phyloP scores from a whole-genome alignment of 495 filamentous ascomycete genomes.

The Trichoderma asperelloides region DNA sequence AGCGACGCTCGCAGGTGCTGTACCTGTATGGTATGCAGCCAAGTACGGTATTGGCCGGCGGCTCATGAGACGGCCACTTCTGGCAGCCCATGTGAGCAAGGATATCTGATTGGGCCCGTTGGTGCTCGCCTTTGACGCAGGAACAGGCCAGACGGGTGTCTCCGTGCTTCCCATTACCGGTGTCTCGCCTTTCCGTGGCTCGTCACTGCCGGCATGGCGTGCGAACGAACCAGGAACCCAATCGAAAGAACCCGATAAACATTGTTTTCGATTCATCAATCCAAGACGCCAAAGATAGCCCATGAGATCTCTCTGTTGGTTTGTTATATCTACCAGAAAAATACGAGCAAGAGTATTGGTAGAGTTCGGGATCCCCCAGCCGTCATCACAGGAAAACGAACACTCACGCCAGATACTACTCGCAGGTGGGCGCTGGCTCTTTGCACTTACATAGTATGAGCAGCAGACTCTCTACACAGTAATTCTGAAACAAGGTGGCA shows the following conservation, averaged over 20 bases:
- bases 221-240: not conserved
- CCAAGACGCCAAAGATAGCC: not conserved
- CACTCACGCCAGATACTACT: too few relatives aligned
- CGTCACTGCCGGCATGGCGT: not conserved
- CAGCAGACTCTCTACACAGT: too few relatives aligned
- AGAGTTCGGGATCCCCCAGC: too few relatives aligned
- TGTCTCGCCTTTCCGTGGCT: not conserved
- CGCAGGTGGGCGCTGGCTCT: too few relatives aligned
- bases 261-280: slow-evolving; percentile 7
- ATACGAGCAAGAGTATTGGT: not conserved
- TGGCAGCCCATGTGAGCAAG: not conserved
- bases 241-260: not conserved
- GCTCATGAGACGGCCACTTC: slow-evolving; percentile 10
- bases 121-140: not conserved
- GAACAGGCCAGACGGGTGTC: not conserved
- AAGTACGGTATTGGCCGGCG: not conserved
- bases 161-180: not conserved
- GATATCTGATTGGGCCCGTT: slow-evolving; percentile 7
- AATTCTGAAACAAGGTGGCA: too few relatives aligned
- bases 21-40: not conserved
- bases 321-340: not conserved
- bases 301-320: not conserved
- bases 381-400: too few relatives aligned
- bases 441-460: too few relatives aligned
- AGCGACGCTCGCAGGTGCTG: not conserved